Base-by-base conservation (phyloP, 345 rosid species). In the Rhizophora apiculata region DNA sequence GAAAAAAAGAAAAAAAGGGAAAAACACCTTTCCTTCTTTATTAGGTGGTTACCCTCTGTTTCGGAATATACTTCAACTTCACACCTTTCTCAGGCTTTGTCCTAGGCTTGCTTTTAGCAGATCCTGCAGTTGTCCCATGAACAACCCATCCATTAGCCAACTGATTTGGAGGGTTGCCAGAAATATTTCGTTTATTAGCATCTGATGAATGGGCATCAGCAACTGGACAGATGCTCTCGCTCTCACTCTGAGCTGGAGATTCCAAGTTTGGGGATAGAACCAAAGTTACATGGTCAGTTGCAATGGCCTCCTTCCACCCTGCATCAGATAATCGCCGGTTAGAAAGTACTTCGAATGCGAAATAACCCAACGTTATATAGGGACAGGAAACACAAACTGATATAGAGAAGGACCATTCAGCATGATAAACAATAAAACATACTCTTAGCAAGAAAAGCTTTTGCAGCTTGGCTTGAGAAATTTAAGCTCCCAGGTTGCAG, bases 251-350 rank as follows among this genome's bases (percentile, higher is more conserved):
- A 69, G 68, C 71, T 21, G 43, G 62, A 72, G 77, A 56, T 51
- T 85, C 85, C 20, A 67, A 74, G 64, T 85, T 86, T 13, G 81
- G 78, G 29, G 85, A 75, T 62, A 89, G 80, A 70, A 82, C 84
- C 84, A 92, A 76, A 63, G 74, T 85, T 80, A 90, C 88, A 68
- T 92, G 98, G 64, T 89, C 86, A 2, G 72, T 74, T 8, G 85
- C 84, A 36, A 80, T 81, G 63, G 93, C 93, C 82, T 83, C 87
- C 80, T 87, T 90, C 99, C 99, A 96, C 81, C 96, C 99, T 96
- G 79, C 68, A 68, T 39, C 53, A 62, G 29, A 55, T 39, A 43
- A 8, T 59, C n/a, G 49, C 6, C 27, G 32, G 34, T 32, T 64
- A 69, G 67, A 64, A 6, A 10, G 61, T n/a, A 29, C 51, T 37